Percentiles rank a stretch among this genome's conserved stretches.
Conservation (phyloP, 2,329 filamentous ascomycete genomes). For the Fusarium buxicola region DNA sequence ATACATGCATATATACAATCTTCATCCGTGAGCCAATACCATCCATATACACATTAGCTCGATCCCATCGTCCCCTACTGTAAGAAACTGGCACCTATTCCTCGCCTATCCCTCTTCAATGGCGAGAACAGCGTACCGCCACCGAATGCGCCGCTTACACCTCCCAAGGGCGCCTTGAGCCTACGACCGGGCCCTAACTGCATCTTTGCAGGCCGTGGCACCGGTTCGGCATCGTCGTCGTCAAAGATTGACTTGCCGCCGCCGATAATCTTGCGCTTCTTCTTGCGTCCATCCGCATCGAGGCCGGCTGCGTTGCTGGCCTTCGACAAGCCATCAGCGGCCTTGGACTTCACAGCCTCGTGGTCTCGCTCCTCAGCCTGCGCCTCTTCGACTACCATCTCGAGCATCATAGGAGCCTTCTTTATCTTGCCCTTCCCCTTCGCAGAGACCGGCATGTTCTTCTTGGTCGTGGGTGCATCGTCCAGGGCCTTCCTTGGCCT, state of each 20-base stretch:
- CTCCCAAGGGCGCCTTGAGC: conserved; percentile 54
- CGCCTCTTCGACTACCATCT: conserved; percentile 56
- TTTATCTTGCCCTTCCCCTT: conserved; percentile 50
- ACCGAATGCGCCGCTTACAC: conserved; percentile 61
- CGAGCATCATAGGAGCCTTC: conserved; percentile 45
- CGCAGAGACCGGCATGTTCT: conserved; percentile 55
- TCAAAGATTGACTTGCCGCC: conserved; percentile 75
- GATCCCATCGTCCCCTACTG: conserved; percentile 47
- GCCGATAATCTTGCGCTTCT: conserved; percentile 79
- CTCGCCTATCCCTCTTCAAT: conserved; percentile 75
- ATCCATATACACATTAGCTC: background rate
- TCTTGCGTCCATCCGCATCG: conserved; percentile 65
- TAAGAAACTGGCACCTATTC: conserved; percentile 71
- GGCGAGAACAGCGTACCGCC: conserved; percentile 72
- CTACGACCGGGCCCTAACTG: conserved; percentile 45
- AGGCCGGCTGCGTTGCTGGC: conserved; percentile 23
- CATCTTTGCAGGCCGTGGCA: conserved; percentile 49
- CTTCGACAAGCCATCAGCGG: conserved; percentile 10
- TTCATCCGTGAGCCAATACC: background rate
- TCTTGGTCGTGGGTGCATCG: conserved; percentile 59
- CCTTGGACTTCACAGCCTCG: conserved; percentile 28
- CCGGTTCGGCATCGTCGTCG: conserved; percentile 68
- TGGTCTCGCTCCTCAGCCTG: conserved; percentile 49
- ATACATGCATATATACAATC: background rate
- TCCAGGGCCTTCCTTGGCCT: conserved; percentile 58